Evolutionary conservation across 306 rosid genomes (phyloP).

Genomic region (Glycine tomentella): DNA sequence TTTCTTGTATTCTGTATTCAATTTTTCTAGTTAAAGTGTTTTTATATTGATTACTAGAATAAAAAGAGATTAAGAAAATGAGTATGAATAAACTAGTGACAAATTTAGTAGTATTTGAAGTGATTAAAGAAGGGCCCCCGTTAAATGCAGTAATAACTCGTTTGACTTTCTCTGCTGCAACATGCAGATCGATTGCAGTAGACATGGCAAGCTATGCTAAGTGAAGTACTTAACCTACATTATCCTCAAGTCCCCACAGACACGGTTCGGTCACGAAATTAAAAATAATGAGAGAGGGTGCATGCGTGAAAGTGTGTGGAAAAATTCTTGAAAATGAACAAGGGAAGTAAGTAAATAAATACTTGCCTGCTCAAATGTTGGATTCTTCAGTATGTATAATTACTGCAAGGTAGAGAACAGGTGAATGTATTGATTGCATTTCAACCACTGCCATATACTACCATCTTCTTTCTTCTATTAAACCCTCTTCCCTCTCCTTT

Average conservation of each 20-base stretch:
- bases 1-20: too few species aligned
- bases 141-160: neutral
- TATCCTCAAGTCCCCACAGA: neutral
- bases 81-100: too few species aligned
- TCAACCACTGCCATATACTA: conserved; percentile 58
- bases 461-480: conserved; percentile 32
- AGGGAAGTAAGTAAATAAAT: neutral
- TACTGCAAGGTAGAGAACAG: conserved; percentile 59
- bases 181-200: neutral
- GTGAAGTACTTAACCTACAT: conserved; percentile 6
- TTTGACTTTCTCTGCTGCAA: conserved; percentile 27
- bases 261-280: neutral
- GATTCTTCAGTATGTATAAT: conserved; percentile 36
- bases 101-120: neutral
- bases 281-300: neutral
- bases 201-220: neutral
- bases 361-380: conserved; percentile 25
- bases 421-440: conserved; percentile 65
- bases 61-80: too few species aligned
- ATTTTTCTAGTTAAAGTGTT: too few species aligned
- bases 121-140: too few species aligned
- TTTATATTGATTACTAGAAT: too few species aligned
- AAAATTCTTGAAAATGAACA: conserved; percentile 15
- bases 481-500: conserved; percentile 27
- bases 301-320: neutral